phyloP scores from a whole-genome alignment of 2,329 filamentous ascomycete genomes.

The Stachybotrys elegans region DNA sequence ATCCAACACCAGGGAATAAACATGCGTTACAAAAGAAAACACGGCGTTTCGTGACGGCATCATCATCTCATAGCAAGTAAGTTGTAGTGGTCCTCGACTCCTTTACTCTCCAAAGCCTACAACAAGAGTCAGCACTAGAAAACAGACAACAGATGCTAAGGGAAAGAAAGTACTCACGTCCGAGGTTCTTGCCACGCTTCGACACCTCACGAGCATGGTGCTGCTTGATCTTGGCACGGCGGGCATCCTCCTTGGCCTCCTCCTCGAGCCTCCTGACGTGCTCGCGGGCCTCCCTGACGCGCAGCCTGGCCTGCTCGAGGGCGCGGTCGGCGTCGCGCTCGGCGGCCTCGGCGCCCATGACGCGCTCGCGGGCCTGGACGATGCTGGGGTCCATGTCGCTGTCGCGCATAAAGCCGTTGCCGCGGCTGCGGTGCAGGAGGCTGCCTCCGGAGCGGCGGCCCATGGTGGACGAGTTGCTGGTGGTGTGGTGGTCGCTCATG shows the following conservation, averaged over 20 bases:
- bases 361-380: slow-evolving; percentile 53
- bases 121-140: not conserved
- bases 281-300: slow-evolving; percentile 58
- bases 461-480: slow-evolving; percentile 7
- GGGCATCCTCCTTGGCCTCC: not conserved
- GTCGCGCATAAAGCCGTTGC: slow-evolving; percentile 29
- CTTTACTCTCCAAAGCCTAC: not conserved
- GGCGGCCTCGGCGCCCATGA: slow-evolving; percentile 57
- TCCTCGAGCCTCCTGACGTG: slow-evolving; percentile 50
- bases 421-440: slow-evolving; percentile 38
- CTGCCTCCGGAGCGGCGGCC: slow-evolving; percentile 20
- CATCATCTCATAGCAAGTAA: not conserved
- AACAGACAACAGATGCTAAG: not conserved
- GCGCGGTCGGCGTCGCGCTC: slow-evolving; percentile 63
- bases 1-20: too few relatives aligned
- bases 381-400: slow-evolving; percentile 57
- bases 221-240: slow-evolving; percentile 63
- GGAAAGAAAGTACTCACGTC: slow-evolving; percentile 46
- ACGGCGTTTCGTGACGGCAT: not conserved
- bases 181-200: slow-evolving; percentile 65
- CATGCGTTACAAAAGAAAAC: too few relatives aligned
- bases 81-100: not conserved
- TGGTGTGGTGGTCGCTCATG: slow-evolving; percentile 9
- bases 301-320: slow-evolving; percentile 49
- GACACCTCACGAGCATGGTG: slow-evolving; percentile 59